Percentiles rank a stretch among this genome's conserved stretches.
Evolutionary conservation across 2,329 filamentous ascomycete genomes (phyloP).

Genomic region (Sordariomycetes sp.): DNA sequence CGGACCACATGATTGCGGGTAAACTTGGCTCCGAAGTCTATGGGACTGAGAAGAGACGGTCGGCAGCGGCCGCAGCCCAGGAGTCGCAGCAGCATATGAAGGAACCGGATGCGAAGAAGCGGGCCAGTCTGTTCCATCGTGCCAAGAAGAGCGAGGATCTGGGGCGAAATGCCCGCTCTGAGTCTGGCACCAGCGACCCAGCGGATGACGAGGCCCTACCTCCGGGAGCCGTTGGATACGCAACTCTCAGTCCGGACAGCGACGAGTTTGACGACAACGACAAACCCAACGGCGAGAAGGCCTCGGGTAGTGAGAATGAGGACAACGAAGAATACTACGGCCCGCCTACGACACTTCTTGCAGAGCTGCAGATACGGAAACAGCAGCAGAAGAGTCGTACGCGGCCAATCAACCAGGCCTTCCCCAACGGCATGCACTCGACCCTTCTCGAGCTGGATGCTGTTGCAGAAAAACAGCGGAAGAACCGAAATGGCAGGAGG

Average conservation of each 20-base stretch:
- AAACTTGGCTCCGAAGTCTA: slow-evolving; percentile 67
- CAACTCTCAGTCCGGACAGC: slow-evolving; percentile 2
- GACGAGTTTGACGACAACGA: slow-evolving; percentile 1
- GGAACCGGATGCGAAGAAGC: slow-evolving; percentile 28
- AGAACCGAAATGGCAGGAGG: slow-evolving; percentile 61
- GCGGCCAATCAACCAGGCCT: slow-evolving; percentile 43
- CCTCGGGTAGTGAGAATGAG: slow-evolving; percentile 23
- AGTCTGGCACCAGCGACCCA: not conserved
- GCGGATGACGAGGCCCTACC: slow-evolving; percentile 4
- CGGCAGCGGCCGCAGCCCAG: slow-evolving; percentile 16
- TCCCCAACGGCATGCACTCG: slow-evolving; percentile 74
- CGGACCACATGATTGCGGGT: slow-evolving; percentile 75
- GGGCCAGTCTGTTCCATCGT: slow-evolving; percentile 10
- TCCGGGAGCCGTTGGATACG: slow-evolving; percentile 11
- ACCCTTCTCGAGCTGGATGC: slow-evolving; percentile 86
- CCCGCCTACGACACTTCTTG: slow-evolving; percentile 79
- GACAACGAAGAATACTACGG: slow-evolving; percentile 48
- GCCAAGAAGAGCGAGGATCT: not conserved
- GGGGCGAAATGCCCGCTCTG: not conserved
- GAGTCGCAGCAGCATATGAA: slow-evolving; percentile 11
- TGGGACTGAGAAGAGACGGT: slow-evolving; percentile 42
- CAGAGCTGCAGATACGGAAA: slow-evolving; percentile 85
- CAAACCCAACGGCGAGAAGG: slow-evolving; percentile 12
- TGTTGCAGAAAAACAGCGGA: slow-evolving; percentile 74
- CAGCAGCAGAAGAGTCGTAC: slow-evolving; percentile 76